Conservation (phyloP, 148 eudicot species). For the Nepenthes gracilis region DNA sequence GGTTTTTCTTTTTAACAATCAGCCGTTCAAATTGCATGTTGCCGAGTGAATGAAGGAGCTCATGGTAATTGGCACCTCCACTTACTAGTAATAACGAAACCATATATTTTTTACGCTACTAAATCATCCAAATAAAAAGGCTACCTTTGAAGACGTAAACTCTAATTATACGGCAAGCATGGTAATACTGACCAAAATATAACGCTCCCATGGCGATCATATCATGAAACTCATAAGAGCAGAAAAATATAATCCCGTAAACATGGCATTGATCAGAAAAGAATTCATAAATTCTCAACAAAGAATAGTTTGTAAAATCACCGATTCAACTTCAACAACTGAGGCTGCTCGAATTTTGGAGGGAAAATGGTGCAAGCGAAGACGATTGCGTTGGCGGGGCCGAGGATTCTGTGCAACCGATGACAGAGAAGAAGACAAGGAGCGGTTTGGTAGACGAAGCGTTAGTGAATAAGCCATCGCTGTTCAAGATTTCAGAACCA, state of each 20-base stretch:
- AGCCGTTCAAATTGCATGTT: no score
- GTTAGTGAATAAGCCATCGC: conserved; percentile 12
- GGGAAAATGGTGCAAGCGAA: conserved; percentile 3
- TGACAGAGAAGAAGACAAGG: conserved; percentile 12
- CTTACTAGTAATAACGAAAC: no score
- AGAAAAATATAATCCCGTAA: no score
- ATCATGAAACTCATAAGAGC: not conserved
- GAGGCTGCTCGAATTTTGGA: conserved; percentile 26
- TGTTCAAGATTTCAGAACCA: not conserved
- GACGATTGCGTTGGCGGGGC: conserved; percentile 10
- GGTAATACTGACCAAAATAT: not conserved
- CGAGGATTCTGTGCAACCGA: conserved; percentile 7
- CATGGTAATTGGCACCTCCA: no score
- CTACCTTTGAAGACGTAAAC: no score
- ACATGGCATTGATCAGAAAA: not conserved
- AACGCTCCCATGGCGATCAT: not conserved
- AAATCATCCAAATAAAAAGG: no score
- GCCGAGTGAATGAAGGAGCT: no score
- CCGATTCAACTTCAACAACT: conserved; percentile 11
- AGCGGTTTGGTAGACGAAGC: conserved; percentile 11
- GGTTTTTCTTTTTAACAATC: no score
- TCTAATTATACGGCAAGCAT: no score
- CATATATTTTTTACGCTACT: no score
- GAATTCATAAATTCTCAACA: not conserved
- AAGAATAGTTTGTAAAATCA: not conserved